These are phyloP conservation scores for Poteriospumella lacustris DNA, from an alignment of 108 stramenopile species.

Conservation along the genomic window DNA sequence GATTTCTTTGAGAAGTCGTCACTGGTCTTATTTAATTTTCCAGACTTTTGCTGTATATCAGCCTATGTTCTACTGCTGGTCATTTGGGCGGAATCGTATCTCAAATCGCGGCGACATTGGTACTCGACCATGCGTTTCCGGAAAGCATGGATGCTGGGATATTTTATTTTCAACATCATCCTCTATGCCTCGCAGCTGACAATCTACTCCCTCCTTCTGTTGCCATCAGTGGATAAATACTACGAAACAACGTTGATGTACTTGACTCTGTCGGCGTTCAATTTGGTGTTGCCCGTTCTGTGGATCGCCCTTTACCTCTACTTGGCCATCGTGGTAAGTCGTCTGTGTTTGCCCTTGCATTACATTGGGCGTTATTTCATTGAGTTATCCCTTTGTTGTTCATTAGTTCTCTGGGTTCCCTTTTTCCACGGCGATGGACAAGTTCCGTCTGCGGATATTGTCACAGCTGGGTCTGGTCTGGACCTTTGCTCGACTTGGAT, in stretches of 20 bases:
- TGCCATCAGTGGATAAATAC: slow-evolving; percentile 53
- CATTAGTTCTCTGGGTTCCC: slow-evolving; percentile 64
- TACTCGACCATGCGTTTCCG: slow-evolving; percentile 42
- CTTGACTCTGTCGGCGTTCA: slow-evolving; percentile 66
- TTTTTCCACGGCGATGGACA: slow-evolving; percentile 27
- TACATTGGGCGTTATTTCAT: too few species aligned
- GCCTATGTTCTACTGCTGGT: slow-evolving; percentile 72
- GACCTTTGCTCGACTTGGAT: slow-evolving; percentile 40
- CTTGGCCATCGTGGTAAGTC: slow-evolving; percentile 49
- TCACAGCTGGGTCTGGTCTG: slow-evolving; percentile 30
- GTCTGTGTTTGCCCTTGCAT: background rate
- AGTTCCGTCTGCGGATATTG: background rate
- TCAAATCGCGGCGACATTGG: slow-evolving; percentile 71
- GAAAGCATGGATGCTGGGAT: slow-evolving; percentile 59
- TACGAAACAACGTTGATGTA: slow-evolving; percentile 49
- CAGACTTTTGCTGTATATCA: slow-evolving; percentile 72
- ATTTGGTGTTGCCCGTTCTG: slow-evolving; percentile 65
- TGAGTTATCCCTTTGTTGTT: too few species aligned
- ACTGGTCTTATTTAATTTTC: slow-evolving; percentile 74
- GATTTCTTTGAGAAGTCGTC: slow-evolving; percentile 72
- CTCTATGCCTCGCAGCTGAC: slow-evolving; percentile 68
- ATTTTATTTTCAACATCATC: slow-evolving; percentile 71
- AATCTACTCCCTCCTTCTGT: slow-evolving; percentile 69
- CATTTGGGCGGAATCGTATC: slow-evolving; percentile 74
- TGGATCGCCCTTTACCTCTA: slow-evolving; percentile 64